phyloP scores from a whole-genome alignment of 2,329 filamentous ascomycete genomes.

The Pseudodiploospora longispora region DNA sequence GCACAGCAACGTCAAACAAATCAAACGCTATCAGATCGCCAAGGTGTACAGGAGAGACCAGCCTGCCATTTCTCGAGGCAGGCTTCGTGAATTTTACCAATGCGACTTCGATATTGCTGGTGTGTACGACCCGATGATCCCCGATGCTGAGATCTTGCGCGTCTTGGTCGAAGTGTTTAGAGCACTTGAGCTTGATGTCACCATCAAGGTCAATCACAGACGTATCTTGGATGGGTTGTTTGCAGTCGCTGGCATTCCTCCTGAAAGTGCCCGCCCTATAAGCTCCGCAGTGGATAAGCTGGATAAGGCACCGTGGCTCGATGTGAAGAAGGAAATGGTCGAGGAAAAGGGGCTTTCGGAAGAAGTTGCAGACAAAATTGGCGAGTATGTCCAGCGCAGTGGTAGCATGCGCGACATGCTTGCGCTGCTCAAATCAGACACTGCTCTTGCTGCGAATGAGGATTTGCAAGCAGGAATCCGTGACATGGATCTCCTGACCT shows the following conservation, averaged over 20 bases:
- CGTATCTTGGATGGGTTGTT: slow-evolving; percentile 92
- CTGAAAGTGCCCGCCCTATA: slow-evolving; percentile 80
- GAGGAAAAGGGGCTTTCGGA: slow-evolving; percentile 77
- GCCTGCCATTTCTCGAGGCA: slow-evolving; percentile 71
- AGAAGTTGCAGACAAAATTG: slow-evolving; percentile 78
- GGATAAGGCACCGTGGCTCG: slow-evolving; percentile 84
- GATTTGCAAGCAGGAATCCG: slow-evolving; percentile 71
- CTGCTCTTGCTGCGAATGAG: slow-evolving; percentile 59
- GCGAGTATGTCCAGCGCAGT: slow-evolving; percentile 67
- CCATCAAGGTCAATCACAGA: slow-evolving; percentile 90
- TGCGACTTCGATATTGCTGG: slow-evolving; percentile 96
- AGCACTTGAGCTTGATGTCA: slow-evolving; percentile 65
- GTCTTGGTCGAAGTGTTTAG: slow-evolving; percentile 83
- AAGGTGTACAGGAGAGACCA: slow-evolving; percentile 58
- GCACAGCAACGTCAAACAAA: slow-evolving; percentile 72
- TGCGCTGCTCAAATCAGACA: slow-evolving; percentile 58
- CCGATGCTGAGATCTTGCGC: slow-evolving; percentile 80
- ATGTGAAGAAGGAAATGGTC: slow-evolving; percentile 87
- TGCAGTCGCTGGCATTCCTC: slow-evolving; percentile 79
- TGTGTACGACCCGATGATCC: slow-evolving; percentile 80
- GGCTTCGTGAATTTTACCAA: slow-evolving; percentile 95
- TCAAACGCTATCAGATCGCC: slow-evolving; percentile 92
- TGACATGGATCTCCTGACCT: slow-evolving; percentile 73
- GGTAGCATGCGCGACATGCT: slow-evolving; percentile 69
- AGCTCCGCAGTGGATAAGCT: slow-evolving; percentile 93